phyloP scores from a whole-genome alignment of 2,329 filamentous ascomycete genomes.

The Neospermospora avenae region DNA sequence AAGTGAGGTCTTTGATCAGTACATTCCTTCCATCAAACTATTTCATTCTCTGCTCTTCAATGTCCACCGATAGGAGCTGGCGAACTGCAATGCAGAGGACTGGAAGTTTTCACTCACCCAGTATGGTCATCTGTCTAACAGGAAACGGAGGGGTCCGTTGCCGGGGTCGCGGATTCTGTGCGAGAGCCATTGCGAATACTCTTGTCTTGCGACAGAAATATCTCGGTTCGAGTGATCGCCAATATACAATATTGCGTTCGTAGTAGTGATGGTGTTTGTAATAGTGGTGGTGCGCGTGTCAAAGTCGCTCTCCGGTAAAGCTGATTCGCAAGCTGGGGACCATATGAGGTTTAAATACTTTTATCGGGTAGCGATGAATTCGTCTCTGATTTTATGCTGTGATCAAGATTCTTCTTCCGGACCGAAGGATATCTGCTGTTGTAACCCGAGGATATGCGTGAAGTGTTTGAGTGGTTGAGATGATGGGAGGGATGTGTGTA shows the following conservation, averaged over 20 bases:
- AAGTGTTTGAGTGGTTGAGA: background rate
- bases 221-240: slow-evolving; percentile 7
- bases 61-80: background rate
- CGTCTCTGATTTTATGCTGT: background rate
- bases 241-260: background rate
- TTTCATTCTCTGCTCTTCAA: background rate
- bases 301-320: background rate
- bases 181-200: slow-evolving; percentile 24
- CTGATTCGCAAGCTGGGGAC: slow-evolving; percentile 16
- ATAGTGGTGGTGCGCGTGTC: background rate
- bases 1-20: slow-evolving; percentile 4
- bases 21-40: background rate
- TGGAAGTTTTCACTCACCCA: slow-evolving; percentile 41
- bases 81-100: background rate
- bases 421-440: slow-evolving; percentile 3
- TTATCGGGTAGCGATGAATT: background rate
- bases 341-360: slow-evolving; percentile 22
- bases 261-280: background rate
- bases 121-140: slow-evolving; percentile 48
- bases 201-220: slow-evolving; percentile 6
- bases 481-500: background rate
- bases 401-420: slow-evolving; percentile 1
- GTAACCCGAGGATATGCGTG: background rate
- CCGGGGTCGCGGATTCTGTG: slow-evolving; percentile 31
- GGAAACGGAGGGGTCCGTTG: slow-evolving; percentile 40